phyloP scores from a whole-genome alignment of 306 rosid species.

The Lathyrus tuberosus region DNA sequence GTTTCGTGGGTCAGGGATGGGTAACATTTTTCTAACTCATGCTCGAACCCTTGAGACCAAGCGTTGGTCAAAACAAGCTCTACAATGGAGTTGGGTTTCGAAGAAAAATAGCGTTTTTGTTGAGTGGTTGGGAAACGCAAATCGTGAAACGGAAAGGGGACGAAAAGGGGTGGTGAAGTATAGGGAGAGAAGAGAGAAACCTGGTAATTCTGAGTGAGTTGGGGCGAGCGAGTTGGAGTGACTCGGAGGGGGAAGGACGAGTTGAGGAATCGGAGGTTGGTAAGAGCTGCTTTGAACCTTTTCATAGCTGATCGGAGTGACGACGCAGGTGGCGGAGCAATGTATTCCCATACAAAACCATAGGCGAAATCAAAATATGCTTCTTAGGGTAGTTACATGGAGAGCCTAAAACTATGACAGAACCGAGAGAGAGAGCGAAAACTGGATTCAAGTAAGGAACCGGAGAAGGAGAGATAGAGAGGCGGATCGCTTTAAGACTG shows the following conservation, averaged over 20 bases:
- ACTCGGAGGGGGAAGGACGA: constrained; percentile 48
- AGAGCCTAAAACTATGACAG: too few species aligned
- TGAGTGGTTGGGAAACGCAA: constrained; percentile 37
- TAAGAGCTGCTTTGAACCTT: constrained; percentile 50
- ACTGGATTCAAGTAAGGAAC: too few species aligned
- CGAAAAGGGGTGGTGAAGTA: constrained; percentile 38
- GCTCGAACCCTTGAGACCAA: constrained; percentile 73
- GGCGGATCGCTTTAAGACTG: too few species aligned
- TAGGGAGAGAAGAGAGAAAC: constrained; percentile 53
- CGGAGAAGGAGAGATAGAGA: too few species aligned
- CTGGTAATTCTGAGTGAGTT: constrained; percentile 43
- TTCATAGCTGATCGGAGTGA: constrained; percentile 51
- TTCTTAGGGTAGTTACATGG: not conserved
- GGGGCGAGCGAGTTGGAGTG: constrained; percentile 39
- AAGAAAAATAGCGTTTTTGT: constrained; percentile 56
- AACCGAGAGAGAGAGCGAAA: too few species aligned
- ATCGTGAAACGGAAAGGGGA: constrained; percentile 36
- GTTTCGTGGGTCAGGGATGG: constrained; percentile 66
- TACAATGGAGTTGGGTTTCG: constrained; percentile 62
- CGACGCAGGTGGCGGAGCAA: not conserved
- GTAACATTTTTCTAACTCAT: constrained; percentile 50
- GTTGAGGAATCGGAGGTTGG: constrained; percentile 52
- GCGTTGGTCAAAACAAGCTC: constrained; percentile 58
- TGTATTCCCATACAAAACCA: not conserved
- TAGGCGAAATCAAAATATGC: not conserved